Evolutionary conservation across 1,139 yeast genomes (phyloP).

Genomic region (Blastobotrys aristatus): DNA sequence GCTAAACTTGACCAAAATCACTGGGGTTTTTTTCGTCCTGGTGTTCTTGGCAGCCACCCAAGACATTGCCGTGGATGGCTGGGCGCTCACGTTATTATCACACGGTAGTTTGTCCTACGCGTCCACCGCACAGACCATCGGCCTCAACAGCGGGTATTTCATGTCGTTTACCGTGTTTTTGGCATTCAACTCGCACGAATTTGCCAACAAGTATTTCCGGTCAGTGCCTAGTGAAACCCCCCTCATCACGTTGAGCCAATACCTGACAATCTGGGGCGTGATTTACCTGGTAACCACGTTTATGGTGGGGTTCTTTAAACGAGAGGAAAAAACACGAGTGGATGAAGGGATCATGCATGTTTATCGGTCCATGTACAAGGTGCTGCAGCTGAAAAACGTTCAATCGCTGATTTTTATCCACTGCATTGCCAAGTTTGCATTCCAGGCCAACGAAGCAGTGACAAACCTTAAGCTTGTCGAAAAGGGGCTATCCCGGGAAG

Average conservation of each 20-base stretch:
- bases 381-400: constrained; percentile 69
- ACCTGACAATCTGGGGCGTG: constrained; percentile 74
- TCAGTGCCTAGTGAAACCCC: constrained; percentile 57
- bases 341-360: constrained; percentile 43
- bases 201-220: constrained; percentile 80
- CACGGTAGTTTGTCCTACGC: constrained; percentile 84
- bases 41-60: constrained; percentile 94
- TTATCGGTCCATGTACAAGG: constrained; percentile 73
- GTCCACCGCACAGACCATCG: constrained; percentile 95
- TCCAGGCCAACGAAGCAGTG: constrained; percentile 94
- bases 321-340: constrained; percentile 40
- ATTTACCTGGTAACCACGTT: constrained; percentile 64
- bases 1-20: constrained; percentile 49
- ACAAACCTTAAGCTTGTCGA: constrained; percentile 90
- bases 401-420: constrained; percentile 71
- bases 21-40: constrained; percentile 62
- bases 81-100: constrained; percentile 89
- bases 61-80: constrained; percentile 98
- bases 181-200: constrained; percentile 87
- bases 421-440: constrained; percentile 79
- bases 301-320: constrained; percentile 44
- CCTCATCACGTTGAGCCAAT: constrained; percentile 64
- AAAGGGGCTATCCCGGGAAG: constrained; percentile 89
- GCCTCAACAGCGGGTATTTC: constrained; percentile 90
- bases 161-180: constrained; percentile 84